Conservation (phyloP, 2,329 filamentous ascomycete genomes). For the Nemania sp. region DNA sequence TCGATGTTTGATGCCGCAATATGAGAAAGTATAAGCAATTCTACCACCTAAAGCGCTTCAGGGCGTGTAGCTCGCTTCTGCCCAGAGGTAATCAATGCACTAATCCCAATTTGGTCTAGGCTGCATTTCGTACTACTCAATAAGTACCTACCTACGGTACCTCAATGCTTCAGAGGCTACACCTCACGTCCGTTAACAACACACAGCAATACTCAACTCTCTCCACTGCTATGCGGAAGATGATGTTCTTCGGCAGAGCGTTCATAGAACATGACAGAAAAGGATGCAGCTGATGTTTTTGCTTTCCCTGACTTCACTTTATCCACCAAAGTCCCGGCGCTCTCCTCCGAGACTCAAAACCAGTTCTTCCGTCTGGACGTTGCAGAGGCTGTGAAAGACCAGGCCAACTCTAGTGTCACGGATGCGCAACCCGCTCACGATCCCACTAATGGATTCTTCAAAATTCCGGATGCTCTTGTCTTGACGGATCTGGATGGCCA, state of each 20-base stretch:
- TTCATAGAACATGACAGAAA: conserved; percentile 42
- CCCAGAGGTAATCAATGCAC: no score
- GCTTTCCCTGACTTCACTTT: conserved; percentile 64
- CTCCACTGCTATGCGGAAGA: conserved; percentile 21
- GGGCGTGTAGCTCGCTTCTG: no score
- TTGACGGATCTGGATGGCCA: conserved; percentile 14
- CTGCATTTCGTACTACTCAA: no score
- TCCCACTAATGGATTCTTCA: conserved; percentile 47
- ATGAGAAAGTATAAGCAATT: no score
- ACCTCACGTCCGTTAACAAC: no score
- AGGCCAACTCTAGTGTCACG: conserved; percentile 6
- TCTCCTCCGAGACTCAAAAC: conserved; percentile 32
- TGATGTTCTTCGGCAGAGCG: conserved; percentile 12
- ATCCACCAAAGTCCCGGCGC: conserved; percentile 54
- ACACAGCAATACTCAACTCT: no score
- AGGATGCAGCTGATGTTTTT: conserved; percentile 60
- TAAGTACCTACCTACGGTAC: no score
- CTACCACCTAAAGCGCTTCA: no score
- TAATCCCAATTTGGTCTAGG: no score
- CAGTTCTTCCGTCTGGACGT: conserved; percentile 51
- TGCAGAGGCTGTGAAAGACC: conserved; percentile 36
- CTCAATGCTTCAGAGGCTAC: no score
- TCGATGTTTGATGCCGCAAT: no score
- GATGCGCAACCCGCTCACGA: conserved; percentile 17
- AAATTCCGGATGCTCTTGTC: conserved; percentile 41